Conservation (phyloP, 2,329 filamentous ascomycete genomes). For the Chrysosporium queenslandicum region DNA sequence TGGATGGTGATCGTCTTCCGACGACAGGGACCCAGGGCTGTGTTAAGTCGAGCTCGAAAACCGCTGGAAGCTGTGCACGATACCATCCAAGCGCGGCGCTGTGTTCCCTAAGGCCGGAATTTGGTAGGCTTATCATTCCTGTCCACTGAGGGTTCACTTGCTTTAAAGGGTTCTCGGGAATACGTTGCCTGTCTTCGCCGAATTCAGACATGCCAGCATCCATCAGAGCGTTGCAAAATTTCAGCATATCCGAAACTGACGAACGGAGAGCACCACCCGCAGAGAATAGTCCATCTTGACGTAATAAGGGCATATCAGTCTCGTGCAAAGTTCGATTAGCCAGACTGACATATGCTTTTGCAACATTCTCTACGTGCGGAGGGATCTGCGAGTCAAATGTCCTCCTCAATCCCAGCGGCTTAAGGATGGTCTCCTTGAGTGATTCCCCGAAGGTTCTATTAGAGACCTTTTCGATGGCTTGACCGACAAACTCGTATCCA, state of each 20-base stretch:
- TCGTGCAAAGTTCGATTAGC: background rate
- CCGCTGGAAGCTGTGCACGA: background rate
- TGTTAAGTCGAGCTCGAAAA: background rate
- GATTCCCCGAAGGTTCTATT: slow-evolving; percentile 21
- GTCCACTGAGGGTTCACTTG: background rate
- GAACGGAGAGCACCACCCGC: background rate
- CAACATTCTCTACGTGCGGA: background rate
- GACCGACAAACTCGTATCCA: slow-evolving; percentile 20
- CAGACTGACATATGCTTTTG: background rate
- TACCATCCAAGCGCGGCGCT: background rate
- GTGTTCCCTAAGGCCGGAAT: background rate
- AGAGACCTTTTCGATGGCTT: slow-evolving; percentile 20
- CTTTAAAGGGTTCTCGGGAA: background rate
- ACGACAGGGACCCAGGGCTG: background rate
- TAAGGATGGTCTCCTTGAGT: slow-evolving; percentile 19
- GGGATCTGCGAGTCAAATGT: slow-evolving; percentile 14
- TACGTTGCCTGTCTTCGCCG: background rate
- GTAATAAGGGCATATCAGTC: background rate
- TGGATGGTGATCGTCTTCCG: background rate
- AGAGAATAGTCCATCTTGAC: slow-evolving; percentile 3
- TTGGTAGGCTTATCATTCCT: background rate
- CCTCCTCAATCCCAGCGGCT: slow-evolving; percentile 22
- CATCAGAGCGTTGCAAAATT: slow-evolving; percentile 3
- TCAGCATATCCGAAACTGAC: slow-evolving; percentile 1
- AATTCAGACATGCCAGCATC: background rate